These are phyloP conservation scores for Cucumis melo DNA, from an alignment of 306 rosid species.

Conservation along the genomic window DNA sequence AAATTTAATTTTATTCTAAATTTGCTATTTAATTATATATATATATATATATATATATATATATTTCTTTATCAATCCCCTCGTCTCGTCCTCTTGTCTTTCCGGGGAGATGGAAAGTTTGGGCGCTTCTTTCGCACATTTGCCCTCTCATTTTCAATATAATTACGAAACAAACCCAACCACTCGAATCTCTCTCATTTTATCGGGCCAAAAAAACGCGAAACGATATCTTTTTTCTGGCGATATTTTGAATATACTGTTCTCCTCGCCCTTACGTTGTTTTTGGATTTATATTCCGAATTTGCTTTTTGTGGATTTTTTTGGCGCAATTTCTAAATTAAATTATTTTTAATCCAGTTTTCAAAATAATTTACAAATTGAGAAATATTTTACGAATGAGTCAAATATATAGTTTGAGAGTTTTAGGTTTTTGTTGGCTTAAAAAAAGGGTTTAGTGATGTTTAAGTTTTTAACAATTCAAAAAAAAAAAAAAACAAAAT, in stretches of 20 bases:
- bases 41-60: no score
- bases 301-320: neutral
- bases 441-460: no score
- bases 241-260: neutral
- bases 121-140: conserved; percentile 1
- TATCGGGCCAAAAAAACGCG: neutral
- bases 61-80: neutral
- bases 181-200: neutral
- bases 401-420: neutral
- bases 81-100: neutral
- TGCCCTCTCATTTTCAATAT: neutral
- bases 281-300: neutral
- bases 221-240: neutral
- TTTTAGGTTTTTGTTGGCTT: neutral
- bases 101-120: neutral
- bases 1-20: neutral
- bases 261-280: neutral
- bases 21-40: neutral
- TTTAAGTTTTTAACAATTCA: neutral
- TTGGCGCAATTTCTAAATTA: neutral
- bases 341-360: neutral
- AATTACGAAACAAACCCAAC: neutral
- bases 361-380: neutral
- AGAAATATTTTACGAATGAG: neutral
- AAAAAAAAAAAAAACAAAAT: no score